phyloP scores from a whole-genome alignment of 108 stramenopile genomes.

The Mediolabrus comicus region DNA sequence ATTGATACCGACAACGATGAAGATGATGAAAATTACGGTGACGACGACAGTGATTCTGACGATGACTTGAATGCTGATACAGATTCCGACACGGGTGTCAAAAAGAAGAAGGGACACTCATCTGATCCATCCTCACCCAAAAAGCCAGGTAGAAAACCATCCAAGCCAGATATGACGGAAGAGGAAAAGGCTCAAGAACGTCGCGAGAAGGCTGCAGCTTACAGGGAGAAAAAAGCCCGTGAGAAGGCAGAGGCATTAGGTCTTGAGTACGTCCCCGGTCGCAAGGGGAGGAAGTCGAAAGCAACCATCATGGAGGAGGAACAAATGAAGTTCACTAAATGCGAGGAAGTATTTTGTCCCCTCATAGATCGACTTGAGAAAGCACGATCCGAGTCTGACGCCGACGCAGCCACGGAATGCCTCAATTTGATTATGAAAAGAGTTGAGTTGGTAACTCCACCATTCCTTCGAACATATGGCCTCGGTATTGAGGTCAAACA shows the following conservation, averaged over 20 bases:
- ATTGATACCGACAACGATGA: conserved; percentile 35
- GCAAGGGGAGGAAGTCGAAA: conserved; percentile 21
- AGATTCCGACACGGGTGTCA: conserved; percentile 8
- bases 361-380: conserved; percentile 35
- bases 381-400: conserved; percentile 30
- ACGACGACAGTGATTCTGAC: conserved; percentile 13
- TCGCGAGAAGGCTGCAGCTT: conserved; percentile 20
- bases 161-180: conserved; percentile 14
- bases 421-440: conserved; percentile 16
- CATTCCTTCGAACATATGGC: conserved; percentile 43
- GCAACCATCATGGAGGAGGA: conserved; percentile 21
- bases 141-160: conserved; percentile 25
- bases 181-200: conserved; percentile 23
- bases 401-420: conserved; percentile 23
- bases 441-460: conserved; percentile 47
- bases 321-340: conserved; percentile 38
- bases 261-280: conserved; percentile 11
- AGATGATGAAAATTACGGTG: conserved; percentile 34
- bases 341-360: conserved; percentile 48
- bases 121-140: neutral
- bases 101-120: neutral
- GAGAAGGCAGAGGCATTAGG: conserved; percentile 20
- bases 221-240: conserved; percentile 17
- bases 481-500: conserved; percentile 48
- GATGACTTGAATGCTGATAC: conserved; percentile 15